Evolutionary conservation across 345 rosid genomes (phyloP).

Genomic region (Tarenaya hassleriana): DNA sequence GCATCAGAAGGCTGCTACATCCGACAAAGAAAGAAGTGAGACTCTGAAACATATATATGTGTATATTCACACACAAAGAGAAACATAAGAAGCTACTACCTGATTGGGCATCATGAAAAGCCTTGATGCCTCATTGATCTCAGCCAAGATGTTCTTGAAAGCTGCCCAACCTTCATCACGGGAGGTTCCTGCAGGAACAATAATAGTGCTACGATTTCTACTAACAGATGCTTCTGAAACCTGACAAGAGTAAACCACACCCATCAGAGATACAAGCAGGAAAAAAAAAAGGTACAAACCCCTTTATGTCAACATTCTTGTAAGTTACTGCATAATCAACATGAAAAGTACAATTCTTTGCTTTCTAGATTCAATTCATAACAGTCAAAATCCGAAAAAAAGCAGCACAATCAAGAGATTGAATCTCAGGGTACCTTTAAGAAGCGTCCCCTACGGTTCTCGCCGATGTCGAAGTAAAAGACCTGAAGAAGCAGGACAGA

Average conservation of each 20-base stretch:
- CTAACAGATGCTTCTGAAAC: slow-evolving; percentile 95
- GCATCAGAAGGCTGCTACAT: slow-evolving; percentile 64
- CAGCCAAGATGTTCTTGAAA: slow-evolving; percentile 86
- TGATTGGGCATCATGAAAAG: slow-evolving; percentile 67
- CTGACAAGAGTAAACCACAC: slow-evolving; percentile 33
- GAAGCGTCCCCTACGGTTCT: slow-evolving; percentile 91
- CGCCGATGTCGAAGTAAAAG: slow-evolving; percentile 95
- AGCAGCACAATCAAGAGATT: neutral
- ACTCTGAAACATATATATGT: slow-evolving; percentile 1
- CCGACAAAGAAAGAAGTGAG: slow-evolving; percentile 16
- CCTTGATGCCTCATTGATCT: slow-evolving; percentile 77
- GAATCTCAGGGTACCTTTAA: slow-evolving; percentile 52
- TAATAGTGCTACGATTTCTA: slow-evolving; percentile 92
- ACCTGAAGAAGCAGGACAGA: slow-evolving; percentile 38
- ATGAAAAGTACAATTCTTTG: neutral
- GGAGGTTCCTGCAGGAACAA: slow-evolving; percentile 85
- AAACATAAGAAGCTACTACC: slow-evolving; percentile 31
- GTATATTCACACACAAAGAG: neutral
- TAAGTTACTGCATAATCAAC: neutral
- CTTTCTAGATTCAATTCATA: neutral
- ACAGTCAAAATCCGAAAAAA: slow-evolving; percentile 6
- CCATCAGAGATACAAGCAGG: slow-evolving; percentile 12
- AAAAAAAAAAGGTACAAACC: neutral
- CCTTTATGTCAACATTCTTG: neutral
- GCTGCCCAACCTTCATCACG: slow-evolving; percentile 98